Base-by-base conservation (phyloP, 208 protist species). In the Trypanosoma melophagium region DNA sequence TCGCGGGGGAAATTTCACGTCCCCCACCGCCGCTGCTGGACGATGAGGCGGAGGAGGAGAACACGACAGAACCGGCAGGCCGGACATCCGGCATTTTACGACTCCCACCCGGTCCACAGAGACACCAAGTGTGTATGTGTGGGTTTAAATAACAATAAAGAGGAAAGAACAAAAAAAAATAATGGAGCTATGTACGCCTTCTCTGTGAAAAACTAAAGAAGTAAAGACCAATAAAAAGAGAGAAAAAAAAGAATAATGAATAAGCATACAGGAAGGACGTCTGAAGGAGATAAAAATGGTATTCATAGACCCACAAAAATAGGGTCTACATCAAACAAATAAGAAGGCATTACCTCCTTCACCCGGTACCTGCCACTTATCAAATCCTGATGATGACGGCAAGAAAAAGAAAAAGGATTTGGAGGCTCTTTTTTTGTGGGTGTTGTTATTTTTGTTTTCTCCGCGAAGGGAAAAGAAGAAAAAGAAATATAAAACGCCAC, bases 401-500 rank as follows among this genome's bases (percentile, higher is more conserved):
- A 17, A 35, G 22, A 38, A 28, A 42, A 60, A 24, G n/a, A 24
- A 56, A 35, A 60, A 60, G 41, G 12, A 21, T 42, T 21, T 19
- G 55, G 55, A 60, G 8, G 55, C 12, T 28, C 25, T 58, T 31
- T 41, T 13, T 25, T 9, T 60, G 21, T 45, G 21, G 31, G 1
- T 60, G 5, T 45, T 38, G 5, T 17, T 8, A 2, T 45, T 19
- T 44, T 60, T 60, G 31, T 60, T 44, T 45, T 45, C 41, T 56
- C 24, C 16, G 14, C 13, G 13, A 56, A 56, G 8, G 8, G 19
- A 56, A 55, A 53, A 56, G 10, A 66, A 16, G 9, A 52, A 47
- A 65, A 54, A 24, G 5, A 51, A 69, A 64, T 65, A 57, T 53
- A 76, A 62, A 62, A 45, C 25, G 1, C 13, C 25, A n/a, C 4